Percentiles rank a stretch among this genome's conserved stretches.
These are phyloP conservation scores for Ogataea methanolica DNA, from an alignment of 805 yeast genomes.

Conservation along the genomic window DNA sequence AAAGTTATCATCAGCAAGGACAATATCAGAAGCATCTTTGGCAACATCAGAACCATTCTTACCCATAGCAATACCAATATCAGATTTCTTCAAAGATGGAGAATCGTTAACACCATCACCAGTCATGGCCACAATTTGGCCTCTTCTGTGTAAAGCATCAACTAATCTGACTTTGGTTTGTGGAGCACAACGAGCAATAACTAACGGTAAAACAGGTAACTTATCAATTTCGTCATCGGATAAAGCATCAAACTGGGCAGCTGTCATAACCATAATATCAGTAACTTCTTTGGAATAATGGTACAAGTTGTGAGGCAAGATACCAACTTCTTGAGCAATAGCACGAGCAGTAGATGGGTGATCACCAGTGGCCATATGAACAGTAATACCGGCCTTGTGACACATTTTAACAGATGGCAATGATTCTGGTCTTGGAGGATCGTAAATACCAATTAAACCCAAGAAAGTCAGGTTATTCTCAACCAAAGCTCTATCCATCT, in stretches of 20 bases:
- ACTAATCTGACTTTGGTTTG: slow-evolving; percentile 78
- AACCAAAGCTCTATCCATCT: slow-evolving; percentile 37
- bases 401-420: slow-evolving; percentile 60
- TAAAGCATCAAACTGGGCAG: slow-evolving; percentile 62
- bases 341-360: slow-evolving; percentile 76
- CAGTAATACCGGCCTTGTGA: slow-evolving; percentile 72
- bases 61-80: slow-evolving; percentile 85
- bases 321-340: slow-evolving; percentile 78
- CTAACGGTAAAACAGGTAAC: slow-evolving; percentile 66
- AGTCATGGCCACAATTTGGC: slow-evolving; percentile 71
- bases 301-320: slow-evolving; percentile 56
- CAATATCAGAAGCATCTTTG: slow-evolving; percentile 78
- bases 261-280: slow-evolving; percentile 70
- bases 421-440: slow-evolving; percentile 73
- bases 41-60: slow-evolving; percentile 79
- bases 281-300: slow-evolving; percentile 53
- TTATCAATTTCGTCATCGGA: slow-evolving; percentile 57
- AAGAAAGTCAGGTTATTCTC: slow-evolving; percentile 53
- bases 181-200: slow-evolving; percentile 80
- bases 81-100: slow-evolving; percentile 70
- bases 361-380: slow-evolving; percentile 80
- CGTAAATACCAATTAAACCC: slow-evolving; percentile 75
- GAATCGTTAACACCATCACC: slow-evolving; percentile 85
- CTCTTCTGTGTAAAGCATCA: slow-evolving; percentile 64
- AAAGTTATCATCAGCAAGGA: slow-evolving; percentile 71